Percentiles rank a stretch among this genome's conserved stretches.
phyloP scores from a whole-genome alignment of 108 stramenopile species.

The Aurantiochytrium sp. region DNA sequence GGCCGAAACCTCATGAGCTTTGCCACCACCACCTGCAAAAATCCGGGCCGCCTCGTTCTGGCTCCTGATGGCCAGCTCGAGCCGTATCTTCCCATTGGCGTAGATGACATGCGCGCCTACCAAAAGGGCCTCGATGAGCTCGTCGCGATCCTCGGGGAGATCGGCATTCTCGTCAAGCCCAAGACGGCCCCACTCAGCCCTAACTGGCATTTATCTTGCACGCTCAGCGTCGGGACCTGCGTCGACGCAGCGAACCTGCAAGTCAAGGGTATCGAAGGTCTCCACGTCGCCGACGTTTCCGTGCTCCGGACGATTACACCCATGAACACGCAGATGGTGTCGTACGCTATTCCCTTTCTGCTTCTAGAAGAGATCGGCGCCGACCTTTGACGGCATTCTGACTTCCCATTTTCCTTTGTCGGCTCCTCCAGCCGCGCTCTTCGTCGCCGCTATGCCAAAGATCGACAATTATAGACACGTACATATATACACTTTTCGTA shows the following conservation, averaged over 20 bases:
- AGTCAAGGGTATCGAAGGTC: not conserved
- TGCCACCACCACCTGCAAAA: not conserved
- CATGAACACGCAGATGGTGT: constrained; percentile 15
- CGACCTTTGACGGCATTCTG: not conserved
- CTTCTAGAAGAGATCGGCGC: not conserved
- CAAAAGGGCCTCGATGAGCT: not conserved
- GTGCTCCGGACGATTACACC: not conserved
- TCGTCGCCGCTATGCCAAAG: no score
- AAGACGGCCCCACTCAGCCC: not conserved
- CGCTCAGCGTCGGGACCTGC: not conserved
- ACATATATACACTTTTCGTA: no score
- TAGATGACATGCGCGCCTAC: not conserved
- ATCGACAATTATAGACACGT: no score
- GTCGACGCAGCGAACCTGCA: not conserved
- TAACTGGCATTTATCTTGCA: constrained; percentile 22
- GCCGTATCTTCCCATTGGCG: constrained; percentile 17
- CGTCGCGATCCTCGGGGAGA: not conserved
- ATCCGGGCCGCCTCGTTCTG: not conserved
- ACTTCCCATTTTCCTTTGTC: no score
- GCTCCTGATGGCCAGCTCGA: not conserved
- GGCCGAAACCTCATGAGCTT: not conserved
- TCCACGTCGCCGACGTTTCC: not conserved
- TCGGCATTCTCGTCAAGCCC: not conserved
- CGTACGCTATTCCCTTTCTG: not conserved
- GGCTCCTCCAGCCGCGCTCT: no score